A percentile compares a stretch with the other conserved stretches of the same genome.
Conservation (phyloP, 148 eudicot species). For the Vaccinium macrocarpon region DNA sequence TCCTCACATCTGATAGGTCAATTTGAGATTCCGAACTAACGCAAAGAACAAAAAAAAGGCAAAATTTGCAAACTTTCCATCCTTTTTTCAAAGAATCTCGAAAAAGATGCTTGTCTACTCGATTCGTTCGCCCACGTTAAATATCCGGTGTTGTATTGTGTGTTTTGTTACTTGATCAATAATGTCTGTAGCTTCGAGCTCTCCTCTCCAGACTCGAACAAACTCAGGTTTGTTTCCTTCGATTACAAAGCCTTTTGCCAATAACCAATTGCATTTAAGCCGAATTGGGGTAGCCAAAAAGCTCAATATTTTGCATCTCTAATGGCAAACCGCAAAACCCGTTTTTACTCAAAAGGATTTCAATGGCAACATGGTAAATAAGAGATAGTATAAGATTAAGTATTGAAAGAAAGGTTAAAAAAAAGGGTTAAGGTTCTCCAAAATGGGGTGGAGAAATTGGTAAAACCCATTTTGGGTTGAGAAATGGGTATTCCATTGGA, state of each 20-base stretch:
- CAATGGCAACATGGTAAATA: no score
- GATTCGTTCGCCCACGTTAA: background rate
- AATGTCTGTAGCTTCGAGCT: slow-evolving; percentile 53
- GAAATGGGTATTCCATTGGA: no score
- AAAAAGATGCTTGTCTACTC: background rate
- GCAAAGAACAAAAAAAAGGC: background rate
- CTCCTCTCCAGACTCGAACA: slow-evolving; percentile 32
- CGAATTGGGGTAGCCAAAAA: background rate
- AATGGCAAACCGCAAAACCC: no score
- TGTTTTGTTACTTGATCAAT: background rate
- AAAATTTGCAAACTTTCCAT: background rate
- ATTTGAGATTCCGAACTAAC: background rate
- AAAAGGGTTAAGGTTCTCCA: no score
- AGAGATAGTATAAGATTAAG: no score
- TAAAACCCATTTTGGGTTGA: no score
- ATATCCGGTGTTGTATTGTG: background rate
- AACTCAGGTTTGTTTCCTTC: slow-evolving; percentile 12
- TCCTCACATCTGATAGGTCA: background rate
- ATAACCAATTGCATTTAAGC: slow-evolving; percentile 26
- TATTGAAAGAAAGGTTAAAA: no score
- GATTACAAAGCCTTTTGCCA: slow-evolving; percentile 16
- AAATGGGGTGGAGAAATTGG: no score
- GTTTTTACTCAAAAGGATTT: no score
- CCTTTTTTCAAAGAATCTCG: background rate
- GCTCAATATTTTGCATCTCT: no score